These are phyloP conservation scores for Cutaneotrichosporon mucoides DNA, from an alignment of 1,284 basidiomycete genomes.

Conservation along the genomic window DNA sequence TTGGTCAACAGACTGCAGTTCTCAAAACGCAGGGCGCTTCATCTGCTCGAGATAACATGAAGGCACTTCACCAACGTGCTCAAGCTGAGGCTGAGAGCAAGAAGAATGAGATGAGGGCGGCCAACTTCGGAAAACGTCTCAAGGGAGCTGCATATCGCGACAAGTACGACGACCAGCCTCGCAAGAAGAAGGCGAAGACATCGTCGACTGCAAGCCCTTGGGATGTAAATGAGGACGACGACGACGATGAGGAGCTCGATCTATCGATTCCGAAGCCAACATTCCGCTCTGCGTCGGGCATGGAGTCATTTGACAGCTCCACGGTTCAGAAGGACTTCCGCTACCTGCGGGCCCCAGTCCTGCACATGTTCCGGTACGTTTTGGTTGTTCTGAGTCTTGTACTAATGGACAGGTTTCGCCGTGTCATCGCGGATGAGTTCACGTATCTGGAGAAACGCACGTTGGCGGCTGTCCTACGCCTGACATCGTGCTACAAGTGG, in stretches of 20 bases:
- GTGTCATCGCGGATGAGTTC: slow-evolving; percentile 90
- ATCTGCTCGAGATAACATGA: slow-evolving; percentile 61
- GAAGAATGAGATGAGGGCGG: slow-evolving; percentile 37
- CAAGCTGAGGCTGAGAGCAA: slow-evolving; percentile 34
- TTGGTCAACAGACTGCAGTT: slow-evolving; percentile 64
- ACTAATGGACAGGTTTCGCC: slow-evolving; percentile 56
- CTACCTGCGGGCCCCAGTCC: slow-evolving; percentile 70
- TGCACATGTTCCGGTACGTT: slow-evolving; percentile 76
- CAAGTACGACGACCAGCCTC: slow-evolving; percentile 34
- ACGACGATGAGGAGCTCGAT: slow-evolving; percentile 26
- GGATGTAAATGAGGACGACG: slow-evolving; percentile 38
- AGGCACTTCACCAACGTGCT: slow-evolving; percentile 51
- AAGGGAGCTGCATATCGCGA: slow-evolving; percentile 45
- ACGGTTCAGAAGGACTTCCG: slow-evolving; percentile 69
- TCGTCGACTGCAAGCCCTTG: slow-evolving; percentile 22
- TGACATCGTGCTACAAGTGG: slow-evolving; percentile 80
- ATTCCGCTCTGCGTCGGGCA: slow-evolving; percentile 28
- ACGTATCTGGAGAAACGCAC: slow-evolving; percentile 82
- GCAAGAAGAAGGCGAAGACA: slow-evolving; percentile 52
- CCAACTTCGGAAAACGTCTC: slow-evolving; percentile 42
- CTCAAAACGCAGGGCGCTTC: slow-evolving; percentile 58
- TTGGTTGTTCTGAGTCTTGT: too few species aligned
- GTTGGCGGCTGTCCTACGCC: slow-evolving; percentile 69
- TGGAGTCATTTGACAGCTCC: slow-evolving; percentile 49
- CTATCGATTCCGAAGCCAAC: slow-evolving; percentile 24